Percentiles rank a stretch among this genome's conserved stretches.
phyloP scores from a whole-genome alignment of 352 stramenopile genomes.

The Phytophthora sp. region DNA sequence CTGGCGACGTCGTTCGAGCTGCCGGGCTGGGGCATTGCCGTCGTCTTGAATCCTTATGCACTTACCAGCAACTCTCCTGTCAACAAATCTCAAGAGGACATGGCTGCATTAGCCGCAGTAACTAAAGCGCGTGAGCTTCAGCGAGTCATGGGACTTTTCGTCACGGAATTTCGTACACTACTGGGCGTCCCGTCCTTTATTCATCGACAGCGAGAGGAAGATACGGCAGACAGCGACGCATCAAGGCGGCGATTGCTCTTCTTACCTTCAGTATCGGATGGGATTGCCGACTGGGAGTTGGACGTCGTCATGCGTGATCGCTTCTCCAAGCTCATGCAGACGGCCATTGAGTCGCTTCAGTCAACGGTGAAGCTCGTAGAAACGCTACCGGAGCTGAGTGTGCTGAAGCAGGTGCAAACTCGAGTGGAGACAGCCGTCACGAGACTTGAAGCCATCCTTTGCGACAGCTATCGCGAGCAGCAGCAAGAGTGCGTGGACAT shows the following conservation, averaged over 20 bases:
- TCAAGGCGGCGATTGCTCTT: slow-evolving; percentile 40
- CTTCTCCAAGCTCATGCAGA: slow-evolving; percentile 61
- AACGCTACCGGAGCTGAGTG: slow-evolving; percentile 75
- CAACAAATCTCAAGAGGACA: not conserved
- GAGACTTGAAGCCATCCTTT: slow-evolving; percentile 63
- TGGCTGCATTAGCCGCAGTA: not conserved
- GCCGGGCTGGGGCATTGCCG: slow-evolving; percentile 68
- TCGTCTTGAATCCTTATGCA: slow-evolving; percentile 53
- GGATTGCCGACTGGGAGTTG: slow-evolving; percentile 78
- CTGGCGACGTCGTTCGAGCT: slow-evolving; percentile 72
- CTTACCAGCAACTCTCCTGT: slow-evolving; percentile 18
- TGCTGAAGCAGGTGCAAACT: slow-evolving; percentile 65
- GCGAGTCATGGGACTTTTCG: slow-evolving; percentile 72
- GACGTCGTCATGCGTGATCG: slow-evolving; percentile 56
- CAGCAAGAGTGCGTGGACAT: slow-evolving; percentile 32
- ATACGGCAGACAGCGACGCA: not conserved
- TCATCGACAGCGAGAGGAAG: slow-evolving; percentile 43
- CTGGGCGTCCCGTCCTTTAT: slow-evolving; percentile 65
- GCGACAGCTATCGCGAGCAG: slow-evolving; percentile 13
- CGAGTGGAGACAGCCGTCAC: slow-evolving; percentile 58
- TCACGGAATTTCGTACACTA: slow-evolving; percentile 66
- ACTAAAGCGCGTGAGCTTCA: slow-evolving; percentile 42
- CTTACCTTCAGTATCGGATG: slow-evolving; percentile 53
- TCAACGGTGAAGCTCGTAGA: slow-evolving; percentile 77
- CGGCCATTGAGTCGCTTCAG: slow-evolving; percentile 69